Evolutionary conservation across 441 rosid genomes (phyloP).

Genomic region (Pelargonium cotyledonis): DNA sequence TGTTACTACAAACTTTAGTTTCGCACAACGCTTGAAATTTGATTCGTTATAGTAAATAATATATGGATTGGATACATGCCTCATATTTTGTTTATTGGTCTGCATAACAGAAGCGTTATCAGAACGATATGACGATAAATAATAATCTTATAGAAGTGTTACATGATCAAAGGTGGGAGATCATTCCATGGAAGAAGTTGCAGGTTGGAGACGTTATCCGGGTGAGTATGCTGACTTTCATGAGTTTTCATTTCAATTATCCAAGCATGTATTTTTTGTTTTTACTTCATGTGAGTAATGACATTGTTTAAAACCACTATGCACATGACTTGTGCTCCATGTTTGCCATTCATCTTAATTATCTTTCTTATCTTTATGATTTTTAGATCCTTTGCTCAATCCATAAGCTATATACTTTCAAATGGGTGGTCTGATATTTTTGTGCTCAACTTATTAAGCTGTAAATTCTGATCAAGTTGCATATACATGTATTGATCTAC

Average conservation of each 20-base stretch:
- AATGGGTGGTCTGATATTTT: not conserved
- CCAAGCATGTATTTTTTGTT: not conserved
- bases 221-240: conserved; percentile 38
- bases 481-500: too few species aligned
- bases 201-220: conserved; percentile 95
- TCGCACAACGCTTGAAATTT: conserved; percentile 9
- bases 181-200: conserved; percentile 84
- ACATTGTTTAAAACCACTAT: not conserved
- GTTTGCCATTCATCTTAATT: not conserved
- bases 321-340: not conserved
- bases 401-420: not conserved
- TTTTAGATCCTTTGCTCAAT: not conserved
- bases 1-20: conserved; percentile 5
- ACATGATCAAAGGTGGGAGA: conserved; percentile 76
- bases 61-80: conserved; percentile 3
- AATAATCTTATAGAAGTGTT: conserved; percentile 70
- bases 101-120: conserved; percentile 83
- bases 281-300: not conserved
- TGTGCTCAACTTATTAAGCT: not conserved
- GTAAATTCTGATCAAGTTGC: conserved; percentile 1
- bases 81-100: conserved; percentile 14
- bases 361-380: not conserved
- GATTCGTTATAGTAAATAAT: not conserved
- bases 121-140: conserved; percentile 93
- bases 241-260: not conserved